Evolutionary conservation across 2,329 filamentous ascomycete genomes (phyloP), one percentile per base, ranked within the genome.

Genomic region (Aurifilum marmelostoma): DNA sequence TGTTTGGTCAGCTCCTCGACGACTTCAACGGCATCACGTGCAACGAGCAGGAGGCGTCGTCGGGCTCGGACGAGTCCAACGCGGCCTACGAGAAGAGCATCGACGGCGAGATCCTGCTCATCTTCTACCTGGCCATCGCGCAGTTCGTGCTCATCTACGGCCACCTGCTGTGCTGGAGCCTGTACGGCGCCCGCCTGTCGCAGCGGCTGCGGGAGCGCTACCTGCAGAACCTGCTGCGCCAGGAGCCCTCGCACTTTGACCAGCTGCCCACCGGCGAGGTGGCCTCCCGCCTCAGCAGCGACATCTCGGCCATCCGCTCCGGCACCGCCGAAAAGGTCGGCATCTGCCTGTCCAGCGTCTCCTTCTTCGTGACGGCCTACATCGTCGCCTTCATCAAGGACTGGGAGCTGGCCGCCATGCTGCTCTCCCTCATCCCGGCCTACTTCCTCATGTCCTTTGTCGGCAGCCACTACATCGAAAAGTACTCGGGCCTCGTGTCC

Each of bases 281-380:
- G 9, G 84, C 87, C 1, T 87, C 87, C 12, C 83, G 89, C n/a
- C 84, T 92, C 60, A 89, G 89, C 75, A 82, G 83, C 64, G 89
- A 92, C 73, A 89, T 92, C 29, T 85, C 89, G 69, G 85, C 87
- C 0, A 88, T 92, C 66, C 89, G 90, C 72, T 85, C 85, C 0
- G 91, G 90, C 9, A 91, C 89, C 0, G 89, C 87, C 0, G 91
- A 92, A 77, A 92, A 92, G 76, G 89, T 91, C 18, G 90, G 90
- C 58, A 86, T 91, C 37, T 86, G 86, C 71, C 81, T 92, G 9
- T 83, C 85, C 29, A 89, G 85, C 66, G 77, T 87, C 11, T 88
- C 88, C 2, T 92, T 91, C 76, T 92, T 92, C 75, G 76, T 91
- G 62, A 88, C 90, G 0, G 88, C 89, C 1, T 92, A 90, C 72